Base-by-base conservation (phyloP, 2,329 filamentous ascomycete genomes). In the Nannizziopsis barbatae region DNA sequence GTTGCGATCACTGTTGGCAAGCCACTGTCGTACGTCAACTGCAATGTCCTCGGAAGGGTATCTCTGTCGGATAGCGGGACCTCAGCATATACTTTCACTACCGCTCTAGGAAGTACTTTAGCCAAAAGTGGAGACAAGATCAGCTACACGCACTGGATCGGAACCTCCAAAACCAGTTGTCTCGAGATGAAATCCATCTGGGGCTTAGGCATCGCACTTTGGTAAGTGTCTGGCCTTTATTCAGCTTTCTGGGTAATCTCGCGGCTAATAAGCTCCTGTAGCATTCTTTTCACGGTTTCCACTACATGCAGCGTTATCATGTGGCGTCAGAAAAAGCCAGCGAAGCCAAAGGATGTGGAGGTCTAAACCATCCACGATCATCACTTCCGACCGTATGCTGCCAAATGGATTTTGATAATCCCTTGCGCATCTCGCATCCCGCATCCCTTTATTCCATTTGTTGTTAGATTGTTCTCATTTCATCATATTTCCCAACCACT, bases 171-270 rank as follows among this genome's bases (percentile, higher is more conserved):
- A 61, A 60, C 75, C 14, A 84, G 84, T 48, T 95, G 89, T 70
- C 80, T 81, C 60, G 81, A 92, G 71, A 80, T 88, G 64, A 93
- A 94, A 74, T 79, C 84, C 12, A 78, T 92, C 55, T 95, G 88
- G 89, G 88, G 87, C 1, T 67, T 95, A 52, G 78, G 80, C 63
- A 89, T 95, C 65, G 81, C 81, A 3, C 75, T 93, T 43, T 87
- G 76, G 76, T 79, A 61, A 61, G 73, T 71, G 1, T 42, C 30
- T 31, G 11, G n/a, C 38, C 14, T 6, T 33, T 49, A 6, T 2
- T 5, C 42, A 12, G 15, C 14, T 27, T 27, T 7, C 22, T 3
- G 7, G 3, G 4, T 12, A n/a, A 18, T 5, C 37, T 12, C 30
- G 31, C 40, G 22, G 39, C 49, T 57, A 44, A 52, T 38, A 31